A percentile compares a stretch with the other conserved stretches of the same genome.
Evolutionary conservation across 2,329 filamentous ascomycete species (phyloP).

Genomic region (Cladosporium sphaerospermum): DNA sequence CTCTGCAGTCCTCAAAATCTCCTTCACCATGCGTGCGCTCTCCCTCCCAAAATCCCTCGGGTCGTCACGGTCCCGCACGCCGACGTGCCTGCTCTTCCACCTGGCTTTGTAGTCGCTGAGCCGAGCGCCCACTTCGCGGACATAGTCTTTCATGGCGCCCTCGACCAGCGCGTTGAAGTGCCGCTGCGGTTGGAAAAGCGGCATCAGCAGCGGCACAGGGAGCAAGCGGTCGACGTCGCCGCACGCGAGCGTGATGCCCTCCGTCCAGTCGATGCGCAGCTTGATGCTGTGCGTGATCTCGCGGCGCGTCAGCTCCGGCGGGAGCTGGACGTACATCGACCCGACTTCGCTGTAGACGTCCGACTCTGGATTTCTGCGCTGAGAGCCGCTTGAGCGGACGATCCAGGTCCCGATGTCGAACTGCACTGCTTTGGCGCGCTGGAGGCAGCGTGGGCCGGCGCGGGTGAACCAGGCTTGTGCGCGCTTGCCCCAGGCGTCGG

Average conservation of each 20-base stretch:
- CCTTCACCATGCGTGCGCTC: too few relatives aligned
- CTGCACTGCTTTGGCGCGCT: background rate
- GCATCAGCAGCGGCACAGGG: background rate
- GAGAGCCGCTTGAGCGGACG: background rate
- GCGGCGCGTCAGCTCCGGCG: background rate
- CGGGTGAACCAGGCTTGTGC: background rate
- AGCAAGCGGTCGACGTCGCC: background rate
- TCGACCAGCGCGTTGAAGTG: background rate
- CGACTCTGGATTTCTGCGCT: background rate
- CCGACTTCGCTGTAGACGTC: background rate
- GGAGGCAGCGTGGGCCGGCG: background rate
- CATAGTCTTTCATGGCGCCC: background rate
- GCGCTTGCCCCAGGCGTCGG: background rate
- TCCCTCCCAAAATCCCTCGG: too few relatives aligned
- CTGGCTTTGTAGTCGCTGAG: background rate
- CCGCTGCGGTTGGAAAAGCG: background rate
- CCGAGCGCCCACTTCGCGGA: background rate
- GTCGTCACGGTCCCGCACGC: too few relatives aligned
- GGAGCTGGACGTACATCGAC: background rate
- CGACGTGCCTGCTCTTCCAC: background rate
- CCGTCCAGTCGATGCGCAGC: background rate
- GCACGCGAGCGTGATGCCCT: background rate
- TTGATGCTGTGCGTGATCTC: background rate
- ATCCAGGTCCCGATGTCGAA: background rate
- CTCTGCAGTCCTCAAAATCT: too few relatives aligned